These are phyloP conservation scores for Prinsepia uniflora DNA, from an alignment of 306 rosid species.

Conservation along the genomic window DNA sequence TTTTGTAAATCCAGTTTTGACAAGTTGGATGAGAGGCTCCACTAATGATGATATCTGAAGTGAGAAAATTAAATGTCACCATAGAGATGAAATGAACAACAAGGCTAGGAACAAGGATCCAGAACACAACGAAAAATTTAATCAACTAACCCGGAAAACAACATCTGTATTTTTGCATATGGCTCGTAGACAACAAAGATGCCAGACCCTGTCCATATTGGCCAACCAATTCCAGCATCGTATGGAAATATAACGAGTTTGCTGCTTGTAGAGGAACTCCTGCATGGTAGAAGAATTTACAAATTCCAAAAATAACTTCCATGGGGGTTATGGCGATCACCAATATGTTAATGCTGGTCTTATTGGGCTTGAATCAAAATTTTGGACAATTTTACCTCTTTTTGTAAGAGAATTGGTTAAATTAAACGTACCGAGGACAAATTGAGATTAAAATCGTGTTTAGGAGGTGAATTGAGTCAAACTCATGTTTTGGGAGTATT, in stretches of 20 bases:
- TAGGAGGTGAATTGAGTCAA: no score
- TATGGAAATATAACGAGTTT: slow-evolving; percentile 73
- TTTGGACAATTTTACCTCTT: no score
- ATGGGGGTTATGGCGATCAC: no score
- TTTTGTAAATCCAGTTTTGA: slow-evolving; percentile 91
- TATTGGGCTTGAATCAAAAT: no score
- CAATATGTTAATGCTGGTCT: no score
- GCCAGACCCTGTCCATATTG: slow-evolving; percentile 77
- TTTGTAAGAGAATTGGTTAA: no score
- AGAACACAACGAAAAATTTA: slow-evolving; percentile 21
- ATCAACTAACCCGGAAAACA: slow-evolving; percentile 49
- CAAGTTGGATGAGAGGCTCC: slow-evolving; percentile 79
- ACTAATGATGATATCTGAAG: slow-evolving; percentile 64
- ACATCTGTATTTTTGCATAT: slow-evolving; percentile 65
- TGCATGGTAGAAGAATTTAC: slow-evolving; percentile 89
- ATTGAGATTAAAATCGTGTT: no score
- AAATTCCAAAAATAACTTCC: slow-evolving; percentile 78
- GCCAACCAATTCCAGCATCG: slow-evolving; percentile 85
- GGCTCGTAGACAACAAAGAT: slow-evolving; percentile 60
- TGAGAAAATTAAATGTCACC: slow-evolving; percentile 14
- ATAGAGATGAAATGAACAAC: slow-evolving; percentile 9
- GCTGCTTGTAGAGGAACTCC: slow-evolving; percentile 89
- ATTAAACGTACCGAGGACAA: no score
- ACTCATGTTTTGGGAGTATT: no score
- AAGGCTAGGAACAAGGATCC: slow-evolving; percentile 22